A percentile compares a stretch with the other conserved stretches of the same genome.
Conservation (phyloP, 139 green algal genomes). For the Raphidocelis subcapitata region DNA sequence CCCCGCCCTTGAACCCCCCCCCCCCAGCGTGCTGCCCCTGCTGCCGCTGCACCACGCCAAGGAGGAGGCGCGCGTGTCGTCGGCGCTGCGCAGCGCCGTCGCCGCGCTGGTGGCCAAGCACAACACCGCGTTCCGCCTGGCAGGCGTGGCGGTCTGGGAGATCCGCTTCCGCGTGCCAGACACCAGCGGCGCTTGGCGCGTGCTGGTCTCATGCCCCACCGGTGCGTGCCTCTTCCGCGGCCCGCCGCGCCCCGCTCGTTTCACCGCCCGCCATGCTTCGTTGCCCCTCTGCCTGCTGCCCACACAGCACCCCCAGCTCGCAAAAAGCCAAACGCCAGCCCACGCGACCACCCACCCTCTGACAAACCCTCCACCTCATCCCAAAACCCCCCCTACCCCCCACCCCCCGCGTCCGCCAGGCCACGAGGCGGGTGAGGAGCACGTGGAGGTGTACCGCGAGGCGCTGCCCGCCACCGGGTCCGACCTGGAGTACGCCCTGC, state of each 20-base stretch:
- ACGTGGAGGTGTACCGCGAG: constrained; percentile 91
- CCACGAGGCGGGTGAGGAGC: constrained; percentile 87
- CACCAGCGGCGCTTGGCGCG: constrained; percentile 68
- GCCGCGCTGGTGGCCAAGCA: constrained; percentile 51
- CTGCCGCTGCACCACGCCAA: constrained; percentile 42
- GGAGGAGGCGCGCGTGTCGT: constrained; percentile 56
- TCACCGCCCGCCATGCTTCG: not conserved
- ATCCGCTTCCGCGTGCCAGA: constrained; percentile 61
- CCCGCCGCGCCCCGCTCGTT: not conserved
- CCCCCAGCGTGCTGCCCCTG: constrained; percentile 47
- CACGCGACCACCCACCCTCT: too few relatives aligned
- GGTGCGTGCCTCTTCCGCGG: constrained; percentile 32
- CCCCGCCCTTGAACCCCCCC: too few relatives aligned
- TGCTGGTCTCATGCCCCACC: constrained; percentile 82
- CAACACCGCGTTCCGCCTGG: constrained; percentile 39
- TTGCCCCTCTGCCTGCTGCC: not conserved
- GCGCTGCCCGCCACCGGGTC: constrained; percentile 13
- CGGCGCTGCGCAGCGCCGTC: constrained; percentile 60
- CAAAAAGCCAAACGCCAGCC: too few relatives aligned
- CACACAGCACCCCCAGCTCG: not conserved
- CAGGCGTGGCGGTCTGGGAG: constrained; percentile 84
- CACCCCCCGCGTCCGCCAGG: constrained; percentile 37
- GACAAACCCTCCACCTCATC: too few relatives aligned
- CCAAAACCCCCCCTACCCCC: not conserved
- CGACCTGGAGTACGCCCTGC: constrained; percentile 10